Evolutionary conservation across 108 stramenopile genomes (phyloP).

Genomic region (Cyclotella sp.): DNA sequence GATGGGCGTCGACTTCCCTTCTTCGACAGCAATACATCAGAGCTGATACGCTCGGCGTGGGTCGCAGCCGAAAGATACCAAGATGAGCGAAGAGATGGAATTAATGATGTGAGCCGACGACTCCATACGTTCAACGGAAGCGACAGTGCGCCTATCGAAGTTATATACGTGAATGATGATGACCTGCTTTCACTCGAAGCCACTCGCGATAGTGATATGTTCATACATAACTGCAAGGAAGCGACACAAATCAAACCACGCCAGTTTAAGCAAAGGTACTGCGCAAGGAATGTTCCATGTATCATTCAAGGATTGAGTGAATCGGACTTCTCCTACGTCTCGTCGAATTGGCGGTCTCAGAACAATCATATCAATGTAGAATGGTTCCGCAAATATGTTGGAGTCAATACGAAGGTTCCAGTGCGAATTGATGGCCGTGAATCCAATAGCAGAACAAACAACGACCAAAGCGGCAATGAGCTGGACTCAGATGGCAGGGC

Average conservation of each 20-base stretch:
- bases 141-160: conserved; percentile 20
- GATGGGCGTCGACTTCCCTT: neutral
- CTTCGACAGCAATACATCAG: neutral
- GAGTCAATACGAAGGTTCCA: conserved; percentile 63
- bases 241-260: conserved; percentile 15
- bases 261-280: conserved; percentile 51
- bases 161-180: conserved; percentile 1
- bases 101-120: conserved; percentile 14
- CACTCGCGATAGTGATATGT: neutral
- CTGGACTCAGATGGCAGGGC: conserved; percentile 77
- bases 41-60: neutral
- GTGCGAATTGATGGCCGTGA: conserved; percentile 46
- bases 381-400: conserved; percentile 69
- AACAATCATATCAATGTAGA: conserved; percentile 21
- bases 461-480: conserved; percentile 4
- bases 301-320: conserved; percentile 53
- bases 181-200: neutral
- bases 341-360: conserved; percentile 18
- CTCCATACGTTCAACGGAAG: neutral
- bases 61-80: neutral
- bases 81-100: neutral
- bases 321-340: conserved; percentile 32
- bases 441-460: too few species aligned
- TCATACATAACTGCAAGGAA: neutral
- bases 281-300: conserved; percentile 51